A percentile compares a stretch with the other conserved stretches of the same genome.
Conservation (phyloP, 768 basidiomycete species). For the Rhizopogon vinicolor region DNA sequence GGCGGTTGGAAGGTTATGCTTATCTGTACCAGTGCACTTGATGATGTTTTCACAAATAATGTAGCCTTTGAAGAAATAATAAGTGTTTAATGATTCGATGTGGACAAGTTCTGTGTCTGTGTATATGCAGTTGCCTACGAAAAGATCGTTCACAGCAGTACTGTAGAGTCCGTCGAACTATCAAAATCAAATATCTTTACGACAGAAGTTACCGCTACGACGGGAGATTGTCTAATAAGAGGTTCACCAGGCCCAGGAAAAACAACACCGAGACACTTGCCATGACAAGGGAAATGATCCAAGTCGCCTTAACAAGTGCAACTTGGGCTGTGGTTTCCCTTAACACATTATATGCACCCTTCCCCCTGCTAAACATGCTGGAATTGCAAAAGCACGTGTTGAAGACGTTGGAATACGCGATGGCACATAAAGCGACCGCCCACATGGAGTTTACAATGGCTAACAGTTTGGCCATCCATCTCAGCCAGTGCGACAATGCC, state of each 20-base stretch:
- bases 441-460: conserved; percentile 23
- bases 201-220: too few species aligned
- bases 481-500: conserved; percentile 12
- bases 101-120: too few species aligned
- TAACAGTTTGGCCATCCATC: conserved; percentile 17
- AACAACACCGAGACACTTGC: conserved; percentile 16
- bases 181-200: too few species aligned
- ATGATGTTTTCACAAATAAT: too few species aligned
- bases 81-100: too few species aligned
- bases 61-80: too few species aligned
- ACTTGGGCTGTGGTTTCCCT: conserved; percentile 11
- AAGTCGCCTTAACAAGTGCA: conserved; percentile 20
- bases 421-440: conserved; percentile 25
- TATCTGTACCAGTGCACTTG: too few species aligned
- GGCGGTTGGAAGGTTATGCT: too few species aligned
- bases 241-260: conserved; percentile 25
- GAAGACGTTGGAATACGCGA: conserved; percentile 23
- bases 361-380: conserved; percentile 14
- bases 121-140: too few species aligned
- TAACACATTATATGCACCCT: conserved; percentile 27
- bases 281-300: conserved; percentile 33
- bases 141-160: too few species aligned
- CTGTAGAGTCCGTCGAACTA: too few species aligned
- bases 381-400: conserved; percentile 26
- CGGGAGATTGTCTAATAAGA: conserved; percentile 15